These are phyloP conservation scores for Nothophytophthora sp. DNA, from an alignment of 352 stramenopile genomes.

Conservation along the genomic window DNA sequence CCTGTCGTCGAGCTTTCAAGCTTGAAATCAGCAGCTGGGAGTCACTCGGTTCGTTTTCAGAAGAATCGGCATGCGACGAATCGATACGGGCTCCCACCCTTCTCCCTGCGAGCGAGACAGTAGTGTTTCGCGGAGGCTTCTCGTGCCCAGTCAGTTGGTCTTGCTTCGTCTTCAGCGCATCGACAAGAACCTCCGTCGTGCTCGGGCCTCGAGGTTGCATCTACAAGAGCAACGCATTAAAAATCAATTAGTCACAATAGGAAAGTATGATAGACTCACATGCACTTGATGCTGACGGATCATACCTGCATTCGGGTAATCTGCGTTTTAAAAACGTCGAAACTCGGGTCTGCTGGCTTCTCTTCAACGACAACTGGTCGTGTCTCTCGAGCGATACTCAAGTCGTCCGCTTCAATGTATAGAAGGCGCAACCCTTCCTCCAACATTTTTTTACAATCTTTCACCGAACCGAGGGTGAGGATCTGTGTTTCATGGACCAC, in stretches of 20 bases:
- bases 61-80: conserved; percentile 7
- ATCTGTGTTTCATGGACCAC: conserved; percentile 49
- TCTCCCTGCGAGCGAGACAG: conserved; percentile 38
- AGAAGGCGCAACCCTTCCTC: conserved; percentile 60
- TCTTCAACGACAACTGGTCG: conserved; percentile 56
- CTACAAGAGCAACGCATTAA: conserved; percentile 22
- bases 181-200: conserved; percentile 77
- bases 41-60: conserved; percentile 49
- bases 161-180: conserved; percentile 77
- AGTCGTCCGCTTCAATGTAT: conserved; percentile 76
- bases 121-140: conserved; percentile 71
- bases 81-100: conserved; percentile 6
- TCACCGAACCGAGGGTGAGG: conserved; percentile 41
- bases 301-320: conserved; percentile 81
- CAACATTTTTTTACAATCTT: conserved; percentile 45
- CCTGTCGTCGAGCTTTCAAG: conserved; percentile 62
- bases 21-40: conserved; percentile 72
- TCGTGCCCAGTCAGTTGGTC: conserved; percentile 60
- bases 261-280: no score
- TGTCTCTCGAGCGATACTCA: conserved; percentile 50
- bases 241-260: neutral
- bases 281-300: no score
- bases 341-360: conserved; percentile 36
- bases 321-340: conserved; percentile 84
- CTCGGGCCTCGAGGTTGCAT: conserved; percentile 81